A percentile compares a stretch with the other conserved stretches of the same genome.
Evolutionary conservation across 116 monocot species (phyloP).

Genomic region (Iris pallida): DNA sequence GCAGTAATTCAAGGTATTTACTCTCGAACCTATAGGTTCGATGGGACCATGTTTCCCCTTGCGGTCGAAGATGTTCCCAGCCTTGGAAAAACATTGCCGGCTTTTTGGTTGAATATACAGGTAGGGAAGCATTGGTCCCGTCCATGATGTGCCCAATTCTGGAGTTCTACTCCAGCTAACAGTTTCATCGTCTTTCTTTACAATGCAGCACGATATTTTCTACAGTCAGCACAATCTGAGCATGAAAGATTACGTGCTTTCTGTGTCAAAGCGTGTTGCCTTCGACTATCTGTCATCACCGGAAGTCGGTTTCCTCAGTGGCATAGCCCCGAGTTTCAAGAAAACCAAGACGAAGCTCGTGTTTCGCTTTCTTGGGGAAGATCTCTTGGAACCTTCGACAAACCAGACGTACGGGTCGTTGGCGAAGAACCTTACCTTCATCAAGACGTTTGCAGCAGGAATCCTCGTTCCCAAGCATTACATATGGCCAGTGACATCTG

Average conservation of each 20-base stretch:
- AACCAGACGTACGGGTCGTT: constrained; percentile 65
- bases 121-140: constrained; percentile 10
- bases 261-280: constrained; percentile 22
- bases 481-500: constrained; percentile 57
- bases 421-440: constrained; percentile 60
- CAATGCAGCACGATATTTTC: constrained; percentile 51
- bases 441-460: constrained; percentile 74
- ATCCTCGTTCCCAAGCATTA: constrained; percentile 77
- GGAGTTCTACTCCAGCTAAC: neutral
- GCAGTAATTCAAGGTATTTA: constrained; percentile 34
- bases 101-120: constrained; percentile 56
- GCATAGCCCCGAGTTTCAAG: constrained; percentile 28
- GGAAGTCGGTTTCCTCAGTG: constrained; percentile 53
- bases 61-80: constrained; percentile 22
- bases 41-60: neutral
- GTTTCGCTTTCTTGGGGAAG: constrained; percentile 53
- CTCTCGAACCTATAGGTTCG: constrained; percentile 32
- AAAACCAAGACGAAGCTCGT: constrained; percentile 46
- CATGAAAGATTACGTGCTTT: constrained; percentile 50
- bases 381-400: constrained; percentile 46
- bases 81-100: constrained; percentile 5
- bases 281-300: constrained; percentile 62
- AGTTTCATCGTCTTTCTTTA: neutral
- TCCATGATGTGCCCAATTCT: neutral
- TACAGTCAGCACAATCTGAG: constrained; percentile 45